These are phyloP conservation scores for Leccinum sublutescens DNA, from an alignment of 768 basidiomycete species.

Conservation along the genomic window DNA sequence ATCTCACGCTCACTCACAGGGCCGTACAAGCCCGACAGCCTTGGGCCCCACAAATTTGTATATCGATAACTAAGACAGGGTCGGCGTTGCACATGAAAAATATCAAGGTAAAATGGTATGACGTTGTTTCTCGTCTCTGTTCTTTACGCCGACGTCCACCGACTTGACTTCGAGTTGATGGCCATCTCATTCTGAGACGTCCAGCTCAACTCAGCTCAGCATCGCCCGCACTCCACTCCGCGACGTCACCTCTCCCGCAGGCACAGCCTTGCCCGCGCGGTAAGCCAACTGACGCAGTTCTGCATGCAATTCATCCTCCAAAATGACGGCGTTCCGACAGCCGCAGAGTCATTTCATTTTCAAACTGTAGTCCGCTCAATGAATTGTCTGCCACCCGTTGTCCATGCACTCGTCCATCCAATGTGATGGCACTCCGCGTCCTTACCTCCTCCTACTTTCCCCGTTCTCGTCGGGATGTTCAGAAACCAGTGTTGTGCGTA, in stretches of 20 bases:
- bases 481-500: slow-evolving; percentile 2
- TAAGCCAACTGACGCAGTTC: slow-evolving; percentile 9
- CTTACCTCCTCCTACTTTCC: slow-evolving; percentile 1
- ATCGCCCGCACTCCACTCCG: slow-evolving; percentile 1
- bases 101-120: slow-evolving; percentile 36
- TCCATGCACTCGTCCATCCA: slow-evolving; percentile 21
- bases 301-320: slow-evolving; percentile 25
- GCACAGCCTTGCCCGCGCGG: slow-evolving; percentile 5
- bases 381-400: slow-evolving; percentile 32
- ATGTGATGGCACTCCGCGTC: slow-evolving; percentile 10
- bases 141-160: slow-evolving; percentile 36
- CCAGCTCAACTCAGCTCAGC: slow-evolving; percentile 1
- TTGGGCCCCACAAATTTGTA: slow-evolving; percentile 41
- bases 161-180: slow-evolving; percentile 31
- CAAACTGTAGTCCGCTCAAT: slow-evolving; percentile 22
- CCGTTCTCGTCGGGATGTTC: slow-evolving; percentile 24
- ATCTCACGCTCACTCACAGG: not conserved
- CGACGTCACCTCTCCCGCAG: slow-evolving; percentile 13
- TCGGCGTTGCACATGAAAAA: slow-evolving; percentile 49
- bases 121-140: slow-evolving; percentile 2
- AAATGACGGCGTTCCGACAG: slow-evolving; percentile 25
- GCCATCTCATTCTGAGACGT: not conserved
- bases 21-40: slow-evolving; percentile 34
- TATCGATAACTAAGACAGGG: slow-evolving; percentile 47
- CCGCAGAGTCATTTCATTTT: slow-evolving; percentile 29